Base-by-base conservation (phyloP, 2,329 filamentous ascomycete species). In the Fusarium sp. region DNA sequence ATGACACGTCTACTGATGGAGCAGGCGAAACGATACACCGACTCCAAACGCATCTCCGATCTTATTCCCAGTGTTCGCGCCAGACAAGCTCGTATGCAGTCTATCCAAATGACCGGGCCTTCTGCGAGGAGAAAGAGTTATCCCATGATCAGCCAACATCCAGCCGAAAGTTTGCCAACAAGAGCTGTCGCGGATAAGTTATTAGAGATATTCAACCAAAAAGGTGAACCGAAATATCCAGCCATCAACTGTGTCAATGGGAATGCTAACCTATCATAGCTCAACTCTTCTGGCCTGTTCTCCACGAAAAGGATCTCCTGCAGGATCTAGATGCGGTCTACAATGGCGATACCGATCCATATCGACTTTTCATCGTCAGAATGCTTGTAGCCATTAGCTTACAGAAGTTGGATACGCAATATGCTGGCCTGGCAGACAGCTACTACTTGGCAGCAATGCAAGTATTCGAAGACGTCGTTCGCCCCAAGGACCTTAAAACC, bases 1-100 rank as follows among this genome's bases (percentile, higher is more conserved):
- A 97, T 98, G 84, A 97, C 94, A 15, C 90, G 95, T 29, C 86
- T 98, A 71, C 91, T 99, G 13, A 98, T 99, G 92, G 94, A 98
- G 78, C 90, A 97, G 80, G 95, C 95, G 54, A 98, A 97, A 81
- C 91, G 94, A 68, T 97, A 95, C 75, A 97, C 94, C 26, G 92
- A 96, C 75, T 92, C 93, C 8, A 93, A 94, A 79, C 93, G 91
- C 70, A 98, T 98, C 77, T 94, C 93, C 60, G 94, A 98, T 72
- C 90, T 98, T 49, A 93, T 98, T 31, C 93, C 94, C 6, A 92
- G 94, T 57, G 83, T 87, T 77, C 89, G 81, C 79, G 89, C 79
- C 76, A 89, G 81, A 54, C 79, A 83, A 46, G 82, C 83, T 43
- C 82, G 82, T 28, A 82, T 87, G 87, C 92, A 83, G 83, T 93